These are phyloP conservation scores for Dimargaris xerosporica DNA, from an alignment of 192 early-diverging fungal genomes.

Conservation along the genomic window DNA sequence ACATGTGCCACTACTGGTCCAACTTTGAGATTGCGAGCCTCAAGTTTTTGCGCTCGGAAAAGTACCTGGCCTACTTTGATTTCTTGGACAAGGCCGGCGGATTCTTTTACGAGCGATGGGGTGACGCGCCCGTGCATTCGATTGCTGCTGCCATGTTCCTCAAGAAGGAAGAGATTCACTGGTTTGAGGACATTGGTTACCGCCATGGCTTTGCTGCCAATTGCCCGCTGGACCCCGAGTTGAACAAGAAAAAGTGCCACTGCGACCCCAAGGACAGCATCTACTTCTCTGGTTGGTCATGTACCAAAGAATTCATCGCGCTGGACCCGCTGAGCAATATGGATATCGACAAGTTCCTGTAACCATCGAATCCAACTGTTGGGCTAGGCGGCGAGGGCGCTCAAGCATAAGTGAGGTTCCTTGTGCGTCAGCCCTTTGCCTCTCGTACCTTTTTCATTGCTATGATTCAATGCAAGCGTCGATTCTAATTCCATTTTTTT, in stretches of 20 bases:
- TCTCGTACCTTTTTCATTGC: too few species aligned
- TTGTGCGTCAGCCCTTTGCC: too few species aligned
- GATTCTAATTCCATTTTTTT: too few species aligned
- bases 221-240: constrained; percentile 34
- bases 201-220: constrained; percentile 27
- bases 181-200: constrained; percentile 60
- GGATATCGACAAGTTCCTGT: too few species aligned
- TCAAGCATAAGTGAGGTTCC: too few species aligned
- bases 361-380: too few species aligned
- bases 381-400: too few species aligned
- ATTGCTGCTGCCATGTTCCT: constrained; percentile 41
- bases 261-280: not conserved
- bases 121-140: too few species aligned
- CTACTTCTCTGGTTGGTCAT: not conserved
- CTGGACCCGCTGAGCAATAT: too few species aligned
- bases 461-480: too few species aligned
- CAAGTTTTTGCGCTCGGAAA: constrained; percentile 45
- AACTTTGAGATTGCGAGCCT: constrained; percentile 69
- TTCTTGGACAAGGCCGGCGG: constrained; percentile 59
- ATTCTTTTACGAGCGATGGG: constrained; percentile 76
- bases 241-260: not conserved
- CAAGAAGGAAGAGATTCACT: constrained; percentile 39
- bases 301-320: not conserved
- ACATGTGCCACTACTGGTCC: constrained; percentile 76
- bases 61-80: constrained; percentile 52